A percentile compares a stretch with the other conserved stretches of the same genome.
Conservation (phyloP, 176 grass and related monocot species). For the Puya raimondii region DNA sequence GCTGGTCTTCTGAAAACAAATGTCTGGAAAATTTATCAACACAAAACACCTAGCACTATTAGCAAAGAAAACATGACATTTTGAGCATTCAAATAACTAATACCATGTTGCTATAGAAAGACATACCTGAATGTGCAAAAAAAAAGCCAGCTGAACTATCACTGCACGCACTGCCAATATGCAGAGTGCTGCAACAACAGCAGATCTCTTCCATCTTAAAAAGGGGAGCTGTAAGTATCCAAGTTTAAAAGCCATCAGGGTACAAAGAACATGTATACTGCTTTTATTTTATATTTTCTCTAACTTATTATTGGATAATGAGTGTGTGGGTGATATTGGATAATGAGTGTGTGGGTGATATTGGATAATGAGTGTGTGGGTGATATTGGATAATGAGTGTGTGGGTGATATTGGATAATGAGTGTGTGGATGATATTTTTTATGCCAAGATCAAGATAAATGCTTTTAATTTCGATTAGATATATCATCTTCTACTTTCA, state of each 20-base stretch:
- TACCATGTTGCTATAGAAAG: constrained; percentile 1
- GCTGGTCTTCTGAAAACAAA: constrained; percentile 81
- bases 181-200: constrained; percentile 83
- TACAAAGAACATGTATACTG: neutral
- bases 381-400: neutral
- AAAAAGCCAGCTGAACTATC: constrained; percentile 97
- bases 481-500: no score
- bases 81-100: neutral
- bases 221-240: constrained; percentile 48
- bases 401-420: neutral
- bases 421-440: neutral
- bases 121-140: constrained; percentile 82
- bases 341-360: neutral
- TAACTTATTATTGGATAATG: neutral
- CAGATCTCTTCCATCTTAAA: constrained; percentile 93
- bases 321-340: neutral
- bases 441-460: no score
- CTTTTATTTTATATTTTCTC: neutral
- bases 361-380: neutral
- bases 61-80: constrained; percentile 7
- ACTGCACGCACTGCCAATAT: constrained; percentile 84
- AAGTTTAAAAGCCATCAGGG: neutral
- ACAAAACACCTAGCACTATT: constrained; percentile 1
- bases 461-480: no score
- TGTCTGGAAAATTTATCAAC: constrained; percentile 42